Conservation (phyloP, 805 yeast genomes). For the Teunomyces lycoperdinae region DNA sequence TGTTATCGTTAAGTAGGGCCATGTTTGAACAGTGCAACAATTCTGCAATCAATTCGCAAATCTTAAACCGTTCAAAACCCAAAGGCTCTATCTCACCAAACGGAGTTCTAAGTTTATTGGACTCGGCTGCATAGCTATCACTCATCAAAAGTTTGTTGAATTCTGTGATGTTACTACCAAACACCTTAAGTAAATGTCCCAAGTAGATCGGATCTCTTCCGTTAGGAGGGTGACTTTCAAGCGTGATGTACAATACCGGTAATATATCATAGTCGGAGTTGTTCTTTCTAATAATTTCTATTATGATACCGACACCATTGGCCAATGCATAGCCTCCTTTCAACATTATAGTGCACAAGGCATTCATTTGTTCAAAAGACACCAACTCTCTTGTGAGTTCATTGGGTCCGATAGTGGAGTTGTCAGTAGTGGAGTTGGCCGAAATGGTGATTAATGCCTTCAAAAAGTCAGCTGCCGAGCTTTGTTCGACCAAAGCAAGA, state of each 20-base stretch:
- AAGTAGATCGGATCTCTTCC: slow-evolving; percentile 47
- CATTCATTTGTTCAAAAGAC: slow-evolving; percentile 32
- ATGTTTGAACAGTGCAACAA: slow-evolving; percentile 46
- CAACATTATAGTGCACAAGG: slow-evolving; percentile 38
- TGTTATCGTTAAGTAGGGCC: slow-evolving; percentile 44
- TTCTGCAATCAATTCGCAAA: slow-evolving; percentile 46
- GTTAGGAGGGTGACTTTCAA: slow-evolving; percentile 46
- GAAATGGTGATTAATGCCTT: slow-evolving; percentile 46
- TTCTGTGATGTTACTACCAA: slow-evolving; percentile 35
- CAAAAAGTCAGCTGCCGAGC: slow-evolving; percentile 44
- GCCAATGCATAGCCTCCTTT: slow-evolving; percentile 47
- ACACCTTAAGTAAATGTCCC: slow-evolving; percentile 41
- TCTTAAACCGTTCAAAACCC: slow-evolving; percentile 46
- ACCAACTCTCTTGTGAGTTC: slow-evolving; percentile 46
- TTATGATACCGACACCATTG: slow-evolving; percentile 48
- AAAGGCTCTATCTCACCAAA: slow-evolving; percentile 36
- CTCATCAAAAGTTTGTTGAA: slow-evolving; percentile 36
- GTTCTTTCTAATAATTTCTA: slow-evolving; percentile 45
- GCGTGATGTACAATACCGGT: slow-evolving; percentile 43
- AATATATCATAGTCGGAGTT: slow-evolving; percentile 46
- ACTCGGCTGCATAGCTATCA: slow-evolving; percentile 13
- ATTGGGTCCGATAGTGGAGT: slow-evolving; percentile 46
- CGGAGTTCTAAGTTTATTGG: slow-evolving; percentile 19
- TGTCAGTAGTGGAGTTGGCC: slow-evolving; percentile 46
- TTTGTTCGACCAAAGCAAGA: slow-evolving; percentile 28